phyloP scores from a whole-genome alignment of 495 filamentous ascomycete genomes.

The Penicillium fimorum region DNA sequence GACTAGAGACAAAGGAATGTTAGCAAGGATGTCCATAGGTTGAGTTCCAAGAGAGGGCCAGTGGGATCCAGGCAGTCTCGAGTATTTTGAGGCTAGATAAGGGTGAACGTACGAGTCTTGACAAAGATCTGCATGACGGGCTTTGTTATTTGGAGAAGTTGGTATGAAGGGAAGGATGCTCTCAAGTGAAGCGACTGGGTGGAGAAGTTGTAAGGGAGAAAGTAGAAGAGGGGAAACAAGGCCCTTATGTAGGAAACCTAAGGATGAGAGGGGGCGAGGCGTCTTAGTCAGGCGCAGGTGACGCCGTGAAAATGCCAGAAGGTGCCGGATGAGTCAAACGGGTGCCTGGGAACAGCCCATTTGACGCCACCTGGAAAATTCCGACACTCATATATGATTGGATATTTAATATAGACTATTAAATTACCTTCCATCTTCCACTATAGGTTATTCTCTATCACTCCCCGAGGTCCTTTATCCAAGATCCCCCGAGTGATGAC shows the following conservation, averaged over 20 bases:
- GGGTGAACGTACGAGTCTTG: slow-evolving; percentile 76
- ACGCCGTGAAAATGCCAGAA: slow-evolving; percentile 22
- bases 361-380: slow-evolving; percentile 27
- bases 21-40: slow-evolving; percentile 16
- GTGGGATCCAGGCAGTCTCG: neutral
- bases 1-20: slow-evolving; percentile 38
- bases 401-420: slow-evolving; percentile 3
- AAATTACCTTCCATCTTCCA: neutral
- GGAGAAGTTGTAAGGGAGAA: slow-evolving; percentile 3
- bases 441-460: neutral
- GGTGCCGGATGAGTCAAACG: slow-evolving; percentile 30
- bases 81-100: slow-evolving; percentile 8
- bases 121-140: slow-evolving; percentile 93
- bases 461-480: too few relatives aligned
- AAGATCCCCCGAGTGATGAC: slow-evolving; percentile 19
- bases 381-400: neutral
- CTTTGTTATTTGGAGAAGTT: slow-evolving; percentile 16
- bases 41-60: neutral
- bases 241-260: slow-evolving; percentile 31
- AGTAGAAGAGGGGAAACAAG: slow-evolving; percentile 20
- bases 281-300: slow-evolving; percentile 39
- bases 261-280: slow-evolving; percentile 37
- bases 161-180: slow-evolving; percentile 14
- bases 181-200: neutral
- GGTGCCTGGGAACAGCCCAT: slow-evolving; percentile 18